Evolutionary conservation across 2,329 filamentous ascomycete genomes (phyloP), one percentile per base, ranked within the genome.

Genomic region (Eurotiales sp.): DNA sequence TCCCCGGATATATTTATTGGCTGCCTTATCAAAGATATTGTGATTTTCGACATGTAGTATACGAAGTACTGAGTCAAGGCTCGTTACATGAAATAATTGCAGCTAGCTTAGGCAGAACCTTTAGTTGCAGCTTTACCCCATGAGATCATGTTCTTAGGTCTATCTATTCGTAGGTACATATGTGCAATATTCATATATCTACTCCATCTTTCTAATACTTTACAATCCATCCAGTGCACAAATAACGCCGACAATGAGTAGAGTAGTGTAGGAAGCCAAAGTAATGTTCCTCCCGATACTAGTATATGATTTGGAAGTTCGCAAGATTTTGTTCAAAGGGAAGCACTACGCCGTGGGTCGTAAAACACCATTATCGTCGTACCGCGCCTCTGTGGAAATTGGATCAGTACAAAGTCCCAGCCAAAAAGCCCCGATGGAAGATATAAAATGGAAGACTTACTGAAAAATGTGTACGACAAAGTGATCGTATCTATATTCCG

Each of bases 381-480:
- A 93, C 67, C 83, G 87, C 45, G 89, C 89, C 72, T 93, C 86
- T 90, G 67, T 54, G 51, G n/a, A 22, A 40, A 41, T 17, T 34
- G 14, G 34, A n/a, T 37, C 14, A 49, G 29, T 25, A 6, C 52
- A 39, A 6, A 4, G 14, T 3, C 19, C 12, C 6, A 5, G 5
- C 41, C n/a, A 23, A 37, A 17, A 39, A 19, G n/a, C n/a, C n/a
- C n/a, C n/a, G n/a, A n/a, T n/a, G n/a, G n/a, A 10, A 44, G 10
- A 22, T 8, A 12, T 10, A n/a, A 3, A 3, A 2, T 7, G n/a
- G 21, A 11, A 12, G 5, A 14, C 89, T 77, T 76, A 95, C 90
- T 99, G 71, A 99, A 99, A 69, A 99, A 99, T 0, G 93, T 99
- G 74, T 99, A 99, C 60, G 86, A 95, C 64, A 99, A 72, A 29